Percentiles rank a stretch among this genome's conserved stretches.
phyloP scores from a whole-genome alignment of 2,329 filamentous ascomycete genomes.

The Diaporthe sp. region DNA sequence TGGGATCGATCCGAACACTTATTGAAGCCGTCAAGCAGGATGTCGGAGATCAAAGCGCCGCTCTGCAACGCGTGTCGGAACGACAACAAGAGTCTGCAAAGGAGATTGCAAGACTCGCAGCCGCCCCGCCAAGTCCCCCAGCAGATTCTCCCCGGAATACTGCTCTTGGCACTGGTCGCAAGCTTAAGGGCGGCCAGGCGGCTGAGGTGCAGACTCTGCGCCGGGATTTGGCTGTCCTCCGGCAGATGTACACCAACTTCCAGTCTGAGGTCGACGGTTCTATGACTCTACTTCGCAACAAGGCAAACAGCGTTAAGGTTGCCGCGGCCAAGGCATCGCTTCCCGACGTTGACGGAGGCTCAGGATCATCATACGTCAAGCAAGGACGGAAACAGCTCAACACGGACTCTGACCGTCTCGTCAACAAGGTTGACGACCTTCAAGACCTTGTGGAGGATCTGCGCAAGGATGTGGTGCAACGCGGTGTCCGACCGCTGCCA shows the following conservation, averaged over 20 bases:
- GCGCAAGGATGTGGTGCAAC: conserved; percentile 94
- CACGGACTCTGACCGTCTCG: conserved; percentile 89
- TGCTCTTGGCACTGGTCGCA: conserved; percentile 50
- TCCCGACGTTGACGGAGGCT: conserved; percentile 80
- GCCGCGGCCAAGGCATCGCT: conserved; percentile 78
- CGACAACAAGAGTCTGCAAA: conserved; percentile 90
- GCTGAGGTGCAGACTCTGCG: conserved; percentile 85
- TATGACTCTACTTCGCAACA: conserved; percentile 85
- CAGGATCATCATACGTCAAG: conserved; percentile 88
- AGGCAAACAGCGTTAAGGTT: conserved; percentile 85
- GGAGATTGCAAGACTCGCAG: conserved; percentile 78
- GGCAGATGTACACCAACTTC: conserved; percentile 94
- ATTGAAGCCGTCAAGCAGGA: conserved; percentile 90
- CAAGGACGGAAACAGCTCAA: conserved; percentile 89
- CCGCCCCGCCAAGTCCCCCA: conserved; percentile 59
- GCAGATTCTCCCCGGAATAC: conserved; percentile 63
- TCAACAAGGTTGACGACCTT: conserved; percentile 94
- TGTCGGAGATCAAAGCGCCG: conserved; percentile 84
- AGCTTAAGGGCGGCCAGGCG: conserved; percentile 73
- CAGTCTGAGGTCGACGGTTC: conserved; percentile 89
- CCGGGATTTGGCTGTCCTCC: conserved; percentile 89
- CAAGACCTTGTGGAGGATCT: conserved; percentile 97
- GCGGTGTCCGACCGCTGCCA: conserved; percentile 91
- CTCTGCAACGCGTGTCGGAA: conserved; percentile 89
- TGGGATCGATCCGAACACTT: conserved; percentile 82